phyloP scores from a whole-genome alignment of 2,329 filamentous ascomycete genomes.

The Seiridium cupressi region DNA sequence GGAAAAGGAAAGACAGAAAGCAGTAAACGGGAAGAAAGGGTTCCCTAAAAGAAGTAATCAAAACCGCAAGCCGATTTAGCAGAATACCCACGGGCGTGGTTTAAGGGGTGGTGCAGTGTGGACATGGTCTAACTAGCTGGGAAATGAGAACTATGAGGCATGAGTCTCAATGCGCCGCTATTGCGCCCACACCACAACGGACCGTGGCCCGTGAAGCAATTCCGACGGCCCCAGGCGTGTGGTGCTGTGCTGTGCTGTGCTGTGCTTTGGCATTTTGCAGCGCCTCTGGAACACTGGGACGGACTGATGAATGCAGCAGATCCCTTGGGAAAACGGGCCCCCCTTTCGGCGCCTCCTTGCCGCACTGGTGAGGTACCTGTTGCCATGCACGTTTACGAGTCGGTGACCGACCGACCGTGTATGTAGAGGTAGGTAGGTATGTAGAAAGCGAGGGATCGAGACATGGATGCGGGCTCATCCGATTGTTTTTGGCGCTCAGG shows the following conservation, averaged over 20 bases:
- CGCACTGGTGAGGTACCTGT: neutral
- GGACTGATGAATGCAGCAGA: neutral
- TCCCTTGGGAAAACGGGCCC: neutral
- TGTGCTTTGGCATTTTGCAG: neutral
- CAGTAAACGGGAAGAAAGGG: neutral
- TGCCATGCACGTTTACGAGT: too few relatives aligned
- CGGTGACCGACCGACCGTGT: neutral
- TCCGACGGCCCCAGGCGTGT: slow-evolving; percentile 6
- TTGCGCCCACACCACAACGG: slow-evolving; percentile 27
- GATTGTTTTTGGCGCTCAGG: neutral
- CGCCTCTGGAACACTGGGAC: neutral
- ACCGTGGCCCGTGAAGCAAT: slow-evolving; percentile 20
- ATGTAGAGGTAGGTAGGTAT: neutral
- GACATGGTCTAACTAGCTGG: slow-evolving; percentile 24
- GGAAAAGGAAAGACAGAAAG: slow-evolving; percentile 13
- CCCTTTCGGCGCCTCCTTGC: neutral
- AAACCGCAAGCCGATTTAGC: slow-evolving; percentile 27
- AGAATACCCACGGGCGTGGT: slow-evolving; percentile 20
- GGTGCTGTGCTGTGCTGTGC: slow-evolving; percentile 3
- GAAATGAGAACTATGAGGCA: slow-evolving; percentile 29
- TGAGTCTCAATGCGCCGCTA: slow-evolving; percentile 27
- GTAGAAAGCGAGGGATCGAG: neutral
- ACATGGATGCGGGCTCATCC: neutral
- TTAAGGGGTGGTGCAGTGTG: slow-evolving; percentile 21
- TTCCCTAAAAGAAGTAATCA: slow-evolving; percentile 27